A percentile compares a stretch with the other conserved stretches of the same genome.
These are phyloP conservation scores for Ceratocystiopsis sp. DNA, from an alignment of 2,329 filamentous ascomycete species.

Conservation along the genomic window DNA sequence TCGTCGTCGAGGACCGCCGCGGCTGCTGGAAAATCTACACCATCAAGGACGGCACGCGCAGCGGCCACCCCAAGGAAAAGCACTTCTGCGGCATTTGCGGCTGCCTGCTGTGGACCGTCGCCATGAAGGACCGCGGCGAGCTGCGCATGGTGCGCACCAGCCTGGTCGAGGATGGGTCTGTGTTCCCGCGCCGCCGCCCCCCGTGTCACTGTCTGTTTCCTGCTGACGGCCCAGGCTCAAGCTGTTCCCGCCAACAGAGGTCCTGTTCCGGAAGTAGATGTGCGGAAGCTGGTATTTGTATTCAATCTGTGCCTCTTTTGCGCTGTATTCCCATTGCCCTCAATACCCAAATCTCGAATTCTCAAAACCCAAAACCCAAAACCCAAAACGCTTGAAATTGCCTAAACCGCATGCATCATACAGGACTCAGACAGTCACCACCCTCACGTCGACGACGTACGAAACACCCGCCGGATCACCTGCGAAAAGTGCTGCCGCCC, in stretches of 20 bases:
- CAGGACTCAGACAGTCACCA: too few species aligned
- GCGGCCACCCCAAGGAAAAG: constrained; percentile 11
- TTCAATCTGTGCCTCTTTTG: too few species aligned
- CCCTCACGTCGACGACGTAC: too few species aligned
- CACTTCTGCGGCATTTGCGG: constrained; percentile 11
- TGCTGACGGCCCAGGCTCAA: background rate
- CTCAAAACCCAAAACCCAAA: too few species aligned
- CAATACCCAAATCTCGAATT: too few species aligned
- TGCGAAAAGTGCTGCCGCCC: too few species aligned
- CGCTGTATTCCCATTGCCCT: too few species aligned
- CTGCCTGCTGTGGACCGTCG: constrained; percentile 10
- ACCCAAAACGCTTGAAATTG: too few species aligned
- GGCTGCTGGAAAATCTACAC: constrained; percentile 9
- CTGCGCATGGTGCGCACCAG: constrained; percentile 9
- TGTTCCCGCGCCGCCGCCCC: background rate
- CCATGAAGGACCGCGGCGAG: constrained; percentile 8
- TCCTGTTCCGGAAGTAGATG: constrained; percentile 2
- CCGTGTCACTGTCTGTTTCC: too few species aligned
- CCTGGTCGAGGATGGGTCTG: constrained; percentile 8
- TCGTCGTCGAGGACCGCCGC: constrained; percentile 9
- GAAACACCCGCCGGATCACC: too few species aligned
- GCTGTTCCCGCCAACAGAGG: constrained; percentile 8
- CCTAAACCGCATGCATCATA: too few species aligned
- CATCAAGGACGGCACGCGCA: constrained; percentile 7
- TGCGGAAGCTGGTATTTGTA: too few species aligned